Percentiles rank a stretch among this genome's conserved stretches.
Conservation (phyloP, 2,329 filamentous ascomycete species). For the Hymenoscyphus scutula region DNA sequence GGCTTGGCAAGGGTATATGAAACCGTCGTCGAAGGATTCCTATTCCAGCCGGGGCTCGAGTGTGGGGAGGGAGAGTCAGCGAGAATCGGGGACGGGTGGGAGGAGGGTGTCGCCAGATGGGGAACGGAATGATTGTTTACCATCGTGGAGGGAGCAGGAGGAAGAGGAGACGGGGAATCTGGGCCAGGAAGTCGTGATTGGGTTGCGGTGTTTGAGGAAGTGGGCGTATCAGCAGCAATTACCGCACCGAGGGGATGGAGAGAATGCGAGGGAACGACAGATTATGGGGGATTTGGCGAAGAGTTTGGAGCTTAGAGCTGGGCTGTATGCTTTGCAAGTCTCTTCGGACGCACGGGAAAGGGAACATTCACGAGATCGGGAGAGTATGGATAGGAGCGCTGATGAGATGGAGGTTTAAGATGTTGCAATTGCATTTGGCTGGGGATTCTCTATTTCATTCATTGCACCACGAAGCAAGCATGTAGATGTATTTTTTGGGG, state of each 20-base stretch:
- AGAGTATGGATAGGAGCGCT: neutral
- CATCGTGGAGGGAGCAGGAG: constrained; percentile 12
- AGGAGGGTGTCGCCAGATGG: neutral
- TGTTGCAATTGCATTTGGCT: neutral
- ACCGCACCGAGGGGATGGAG: neutral
- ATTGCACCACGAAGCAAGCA: neutral
- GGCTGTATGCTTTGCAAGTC: constrained; percentile 9
- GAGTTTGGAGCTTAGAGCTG: constrained; percentile 7
- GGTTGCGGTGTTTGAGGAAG: constrained; percentile 7
- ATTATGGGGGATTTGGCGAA: constrained; percentile 9
- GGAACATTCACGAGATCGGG: neutral
- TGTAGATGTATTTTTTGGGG: neutral
- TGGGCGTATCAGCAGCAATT: constrained; percentile 12
- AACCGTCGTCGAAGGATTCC: constrained; percentile 3
- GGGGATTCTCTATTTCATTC: neutral
- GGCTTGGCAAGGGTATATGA: constrained; percentile 10
- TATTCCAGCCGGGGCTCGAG: neutral
- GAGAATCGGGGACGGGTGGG: neutral
- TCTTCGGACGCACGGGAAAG: constrained; percentile 4
- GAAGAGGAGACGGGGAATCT: constrained; percentile 9
- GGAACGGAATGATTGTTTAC: neutral
- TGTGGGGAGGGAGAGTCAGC: neutral
- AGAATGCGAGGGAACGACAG: neutral
- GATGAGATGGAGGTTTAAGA: neutral
- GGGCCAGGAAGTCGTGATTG: constrained; percentile 6